Evolutionary conservation across 2,329 filamentous ascomycete genomes (phyloP).

Genomic region (Aspergillus sp.): DNA sequence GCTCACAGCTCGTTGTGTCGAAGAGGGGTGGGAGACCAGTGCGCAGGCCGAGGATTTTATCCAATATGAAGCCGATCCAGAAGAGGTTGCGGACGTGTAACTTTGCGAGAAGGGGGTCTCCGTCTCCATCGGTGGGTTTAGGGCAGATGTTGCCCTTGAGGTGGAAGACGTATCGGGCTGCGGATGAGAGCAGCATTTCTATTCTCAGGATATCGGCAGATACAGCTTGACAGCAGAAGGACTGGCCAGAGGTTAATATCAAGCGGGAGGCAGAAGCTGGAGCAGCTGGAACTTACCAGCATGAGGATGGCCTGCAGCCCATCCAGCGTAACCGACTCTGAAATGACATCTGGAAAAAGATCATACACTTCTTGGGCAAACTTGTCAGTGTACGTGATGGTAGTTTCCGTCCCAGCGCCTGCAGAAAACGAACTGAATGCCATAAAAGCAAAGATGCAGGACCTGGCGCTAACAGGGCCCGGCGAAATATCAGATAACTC

Average conservation of each 20-base stretch:
- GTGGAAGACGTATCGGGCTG: slow-evolving; percentile 13
- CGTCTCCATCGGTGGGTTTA: not conserved
- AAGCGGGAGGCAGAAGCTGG: no score
- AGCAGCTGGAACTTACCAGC: not conserved
- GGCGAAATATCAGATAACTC: not conserved
- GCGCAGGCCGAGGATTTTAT: slow-evolving; percentile 9
- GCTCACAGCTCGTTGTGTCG: slow-evolving; percentile 8
- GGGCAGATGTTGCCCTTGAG: slow-evolving; percentile 10
- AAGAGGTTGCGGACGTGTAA: slow-evolving; percentile 9
- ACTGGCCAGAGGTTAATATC: not conserved
- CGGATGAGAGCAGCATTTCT: not conserved
- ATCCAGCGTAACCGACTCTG: slow-evolving; percentile 8
- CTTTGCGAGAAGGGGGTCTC: no score
- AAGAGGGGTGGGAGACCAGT: slow-evolving; percentile 10
- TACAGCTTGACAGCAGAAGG: not conserved
- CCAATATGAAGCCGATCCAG: slow-evolving; percentile 10
- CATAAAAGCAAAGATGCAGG: slow-evolving; percentile 14
- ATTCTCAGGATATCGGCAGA: not conserved
- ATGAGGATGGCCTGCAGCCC: slow-evolving; percentile 13
- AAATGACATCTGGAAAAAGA: not conserved
- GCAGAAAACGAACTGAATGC: not conserved
- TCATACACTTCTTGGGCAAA: not conserved
- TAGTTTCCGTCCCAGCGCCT: not conserved
- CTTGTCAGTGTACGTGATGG: not conserved
- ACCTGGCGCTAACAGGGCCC: not conserved